Evolutionary conservation across 352 stramenopile species (phyloP).

Genomic region (Phytophthora sp.): DNA sequence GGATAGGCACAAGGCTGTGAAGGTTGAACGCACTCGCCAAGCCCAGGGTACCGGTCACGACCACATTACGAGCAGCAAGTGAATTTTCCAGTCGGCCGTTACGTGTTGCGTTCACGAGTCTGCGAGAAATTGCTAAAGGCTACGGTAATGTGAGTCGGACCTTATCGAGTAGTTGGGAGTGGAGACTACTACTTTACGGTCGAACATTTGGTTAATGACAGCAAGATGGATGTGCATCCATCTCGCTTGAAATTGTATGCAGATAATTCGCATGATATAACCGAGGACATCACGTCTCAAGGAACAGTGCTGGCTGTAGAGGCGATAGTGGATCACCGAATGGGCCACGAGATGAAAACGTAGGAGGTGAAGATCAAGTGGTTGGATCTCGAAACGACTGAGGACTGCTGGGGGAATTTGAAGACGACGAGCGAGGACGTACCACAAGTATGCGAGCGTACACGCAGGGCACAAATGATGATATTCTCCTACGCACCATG

Average conservation of each 20-base stretch:
- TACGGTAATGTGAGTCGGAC: constrained; percentile 38
- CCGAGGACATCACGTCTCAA: constrained; percentile 13
- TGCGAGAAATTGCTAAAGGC: constrained; percentile 29
- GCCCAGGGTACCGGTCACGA: neutral
- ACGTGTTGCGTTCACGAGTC: constrained; percentile 31
- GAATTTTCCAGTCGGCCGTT: constrained; percentile 33
- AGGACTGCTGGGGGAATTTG: constrained; percentile 1
- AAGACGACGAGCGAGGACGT: constrained; percentile 1
- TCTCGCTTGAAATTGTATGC: constrained; percentile 9
- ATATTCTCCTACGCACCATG: neutral
- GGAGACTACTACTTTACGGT: constrained; percentile 30
- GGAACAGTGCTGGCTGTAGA: constrained; percentile 7
- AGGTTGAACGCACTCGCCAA: constrained; percentile 5
- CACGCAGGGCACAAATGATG: neutral
- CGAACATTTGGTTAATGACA: neutral
- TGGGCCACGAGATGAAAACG: neutral
- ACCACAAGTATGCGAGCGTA: neutral
- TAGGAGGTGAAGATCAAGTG: constrained; percentile 7
- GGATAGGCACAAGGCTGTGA: constrained; percentile 21
- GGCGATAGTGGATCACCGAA: neutral
- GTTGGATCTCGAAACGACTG: neutral
- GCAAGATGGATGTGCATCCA: constrained; percentile 7
- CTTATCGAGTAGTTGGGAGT: constrained; percentile 27
- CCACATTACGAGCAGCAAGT: neutral
- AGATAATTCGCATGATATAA: constrained; percentile 1